phyloP scores from a whole-genome alignment of 2,329 filamentous ascomycete genomes.

The Lecanicillium sp. region DNA sequence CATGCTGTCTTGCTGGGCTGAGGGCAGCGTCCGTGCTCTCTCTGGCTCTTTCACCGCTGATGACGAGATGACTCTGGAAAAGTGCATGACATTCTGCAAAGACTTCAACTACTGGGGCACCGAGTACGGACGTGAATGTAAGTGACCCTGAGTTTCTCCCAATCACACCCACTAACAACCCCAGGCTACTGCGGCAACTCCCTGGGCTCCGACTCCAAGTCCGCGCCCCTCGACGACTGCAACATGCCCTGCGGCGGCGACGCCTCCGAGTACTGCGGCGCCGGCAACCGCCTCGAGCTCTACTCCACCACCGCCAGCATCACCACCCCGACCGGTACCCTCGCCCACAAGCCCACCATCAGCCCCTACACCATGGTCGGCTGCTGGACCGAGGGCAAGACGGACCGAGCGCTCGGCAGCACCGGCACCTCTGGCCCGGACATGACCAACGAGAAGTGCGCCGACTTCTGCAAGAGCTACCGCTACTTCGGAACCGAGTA shows the following conservation, averaged over 20 bases:
- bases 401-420: slow-evolving; percentile 29
- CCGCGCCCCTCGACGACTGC: slow-evolving; percentile 28
- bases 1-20: slow-evolving; percentile 44
- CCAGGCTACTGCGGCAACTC: slow-evolving; percentile 43
- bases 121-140: slow-evolving; percentile 47
- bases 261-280: slow-evolving; percentile 36
- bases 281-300: slow-evolving; percentile 36
- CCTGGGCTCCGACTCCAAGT: slow-evolving; percentile 24
- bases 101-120: slow-evolving; percentile 43
- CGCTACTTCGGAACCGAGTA: slow-evolving; percentile 38
- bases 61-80: slow-evolving; percentile 45
- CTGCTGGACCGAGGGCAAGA: slow-evolving; percentile 35
- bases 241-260: slow-evolving; percentile 38
- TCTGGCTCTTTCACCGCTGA: slow-evolving; percentile 34
- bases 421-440: slow-evolving; percentile 20
- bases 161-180: slow-evolving; percentile 1
- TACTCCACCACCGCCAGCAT: slow-evolving; percentile 35
- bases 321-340: slow-evolving; percentile 19
- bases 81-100: slow-evolving; percentile 40
- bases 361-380: slow-evolving; percentile 30
- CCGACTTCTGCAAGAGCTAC: slow-evolving; percentile 29
- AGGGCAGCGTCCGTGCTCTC: slow-evolving; percentile 40
- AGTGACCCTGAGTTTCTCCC: slow-evolving; percentile 16
- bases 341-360: slow-evolving; percentile 25
- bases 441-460: slow-evolving; percentile 31